A percentile compares a stretch with the other conserved stretches of the same genome.
Conservation (phyloP, 2,329 filamentous ascomycete species). For the Fusarium humuli region DNA sequence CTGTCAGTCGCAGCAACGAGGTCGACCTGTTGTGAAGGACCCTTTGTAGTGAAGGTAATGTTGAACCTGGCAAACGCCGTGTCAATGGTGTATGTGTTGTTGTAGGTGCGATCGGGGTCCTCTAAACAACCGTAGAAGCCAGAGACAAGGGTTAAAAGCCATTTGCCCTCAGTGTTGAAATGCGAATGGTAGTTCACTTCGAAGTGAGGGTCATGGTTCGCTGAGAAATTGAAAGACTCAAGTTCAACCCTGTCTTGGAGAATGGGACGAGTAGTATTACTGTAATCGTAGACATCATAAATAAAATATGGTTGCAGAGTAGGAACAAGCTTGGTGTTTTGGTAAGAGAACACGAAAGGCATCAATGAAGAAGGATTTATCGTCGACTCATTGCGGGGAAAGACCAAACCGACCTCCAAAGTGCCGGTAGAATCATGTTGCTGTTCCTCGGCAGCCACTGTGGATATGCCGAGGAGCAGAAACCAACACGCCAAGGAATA, state of each 20-base stretch:
- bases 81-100: neutral
- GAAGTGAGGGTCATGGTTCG: neutral
- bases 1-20: neutral
- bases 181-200: accelerated
- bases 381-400: conserved; percentile 15
- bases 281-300: neutral
- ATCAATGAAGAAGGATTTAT: neutral
- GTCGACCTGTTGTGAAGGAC: neutral
- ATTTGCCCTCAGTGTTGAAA: neutral
- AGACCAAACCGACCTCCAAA: conserved; percentile 1
- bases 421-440: neutral
- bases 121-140: neutral
- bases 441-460: neutral
- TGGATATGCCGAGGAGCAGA: neutral
- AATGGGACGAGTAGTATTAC: neutral
- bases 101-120: neutral
- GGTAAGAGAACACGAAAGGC: conserved; percentile 14
- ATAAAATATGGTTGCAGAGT: neutral
- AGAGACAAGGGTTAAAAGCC: neutral
- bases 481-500: conserved; percentile 9
- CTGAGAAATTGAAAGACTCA: neutral
- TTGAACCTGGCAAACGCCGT: neutral
- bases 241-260: accelerated
- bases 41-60: conserved; percentile 9
- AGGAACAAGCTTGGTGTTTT: neutral